A percentile compares a stretch with the other conserved stretches of the same genome.
These are phyloP conservation scores for Solanum gracilifrons DNA, from an alignment of 257 asterid species.

Conservation along the genomic window DNA sequence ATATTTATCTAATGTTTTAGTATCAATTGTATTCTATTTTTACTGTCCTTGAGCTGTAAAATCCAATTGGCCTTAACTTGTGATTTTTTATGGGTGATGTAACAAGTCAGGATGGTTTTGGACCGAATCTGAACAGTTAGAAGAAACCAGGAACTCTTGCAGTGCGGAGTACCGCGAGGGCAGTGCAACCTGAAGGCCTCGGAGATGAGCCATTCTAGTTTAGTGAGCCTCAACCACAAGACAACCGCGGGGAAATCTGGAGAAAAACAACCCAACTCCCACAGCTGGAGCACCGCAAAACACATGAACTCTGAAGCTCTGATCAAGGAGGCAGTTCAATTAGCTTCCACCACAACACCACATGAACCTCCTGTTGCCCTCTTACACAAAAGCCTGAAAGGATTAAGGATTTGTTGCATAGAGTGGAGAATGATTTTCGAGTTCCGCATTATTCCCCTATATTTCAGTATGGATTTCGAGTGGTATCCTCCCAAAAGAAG, in stretches of 20 bases:
- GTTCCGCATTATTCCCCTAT: too few species aligned
- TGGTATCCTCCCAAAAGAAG: too few species aligned
- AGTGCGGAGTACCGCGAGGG: neutral
- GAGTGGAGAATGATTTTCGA: too few species aligned
- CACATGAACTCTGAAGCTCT: neutral
- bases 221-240: neutral
- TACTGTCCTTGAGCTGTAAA: neutral
- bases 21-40: neutral
- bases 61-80: neutral
- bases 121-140: neutral
- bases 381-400: neutral
- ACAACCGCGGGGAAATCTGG: neutral
- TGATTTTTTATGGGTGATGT: neutral
- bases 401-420: too few species aligned
- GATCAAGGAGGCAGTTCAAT: neutral
- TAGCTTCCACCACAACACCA: neutral
- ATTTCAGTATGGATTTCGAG: too few species aligned
- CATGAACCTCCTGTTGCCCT: neutral
- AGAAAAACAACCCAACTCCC: neutral
- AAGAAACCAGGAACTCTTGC: neutral
- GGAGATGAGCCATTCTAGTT: neutral
- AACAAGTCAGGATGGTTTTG: neutral
- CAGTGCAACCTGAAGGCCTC: neutral
- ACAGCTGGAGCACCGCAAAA: neutral
- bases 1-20: neutral